A percentile compares a stretch with the other conserved stretches of the same genome.
These are phyloP conservation scores for Pulveroboletus sp. DNA, from an alignment of 768 basidiomycete species.

Conservation along the genomic window DNA sequence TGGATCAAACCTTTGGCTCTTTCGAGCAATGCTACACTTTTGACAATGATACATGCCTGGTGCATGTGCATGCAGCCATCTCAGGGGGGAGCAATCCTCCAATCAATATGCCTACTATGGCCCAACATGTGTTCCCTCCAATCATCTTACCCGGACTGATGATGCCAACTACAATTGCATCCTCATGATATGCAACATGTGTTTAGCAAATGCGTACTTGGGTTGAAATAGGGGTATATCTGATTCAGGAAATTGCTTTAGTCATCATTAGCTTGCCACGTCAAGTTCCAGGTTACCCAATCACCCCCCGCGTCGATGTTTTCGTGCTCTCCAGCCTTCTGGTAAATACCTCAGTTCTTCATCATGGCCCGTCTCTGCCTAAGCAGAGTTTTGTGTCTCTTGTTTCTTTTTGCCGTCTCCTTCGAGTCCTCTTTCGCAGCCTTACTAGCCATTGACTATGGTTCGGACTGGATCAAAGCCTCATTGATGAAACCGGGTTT, in stretches of 20 bases:
- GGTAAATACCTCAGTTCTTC: conserved; percentile 12
- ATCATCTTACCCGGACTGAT: too few relatives aligned
- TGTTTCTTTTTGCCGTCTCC: conserved; percentile 21
- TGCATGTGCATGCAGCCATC: too few relatives aligned
- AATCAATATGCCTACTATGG: too few relatives aligned
- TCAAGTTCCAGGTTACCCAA: conserved; percentile 23
- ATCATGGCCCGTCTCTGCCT: conserved; percentile 24
- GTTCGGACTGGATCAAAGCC: conserved; percentile 95
- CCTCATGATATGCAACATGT: too few relatives aligned
- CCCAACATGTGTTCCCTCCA: too few relatives aligned
- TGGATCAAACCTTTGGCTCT: too few relatives aligned
- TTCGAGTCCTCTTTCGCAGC: conserved; percentile 52
- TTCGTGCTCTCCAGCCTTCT: conserved; percentile 5
- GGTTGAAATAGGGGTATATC: conserved; percentile 2
- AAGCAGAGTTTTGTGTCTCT: conserved; percentile 24
- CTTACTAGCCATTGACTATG: conserved; percentile 96
- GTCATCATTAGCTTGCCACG: conserved; percentile 18
- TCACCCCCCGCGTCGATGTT: neutral
- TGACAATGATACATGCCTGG: too few relatives aligned
- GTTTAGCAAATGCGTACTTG: too few relatives aligned
- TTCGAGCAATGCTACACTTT: too few relatives aligned
- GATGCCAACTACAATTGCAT: too few relatives aligned
- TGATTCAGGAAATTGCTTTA: neutral
- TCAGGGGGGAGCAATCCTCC: too few relatives aligned
- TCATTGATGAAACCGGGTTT: conserved; percentile 91